phyloP scores from a whole-genome alignment of 2,329 filamentous ascomycete species.

The Thelonectria olida region DNA sequence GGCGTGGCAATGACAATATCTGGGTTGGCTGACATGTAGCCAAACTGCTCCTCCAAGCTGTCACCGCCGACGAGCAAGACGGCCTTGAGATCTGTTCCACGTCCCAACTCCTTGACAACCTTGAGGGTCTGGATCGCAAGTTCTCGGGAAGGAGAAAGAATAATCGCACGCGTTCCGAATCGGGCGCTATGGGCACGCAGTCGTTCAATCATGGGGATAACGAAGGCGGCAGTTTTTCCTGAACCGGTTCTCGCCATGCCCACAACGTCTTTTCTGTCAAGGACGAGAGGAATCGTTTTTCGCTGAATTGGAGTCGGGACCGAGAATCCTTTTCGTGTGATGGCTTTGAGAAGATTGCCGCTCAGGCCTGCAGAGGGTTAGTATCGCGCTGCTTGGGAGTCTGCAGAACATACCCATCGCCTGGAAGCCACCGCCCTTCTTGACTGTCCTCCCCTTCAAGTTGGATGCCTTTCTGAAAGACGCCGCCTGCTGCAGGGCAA shows the following conservation, averaged over 20 bases:
- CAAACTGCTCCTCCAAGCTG: constrained; percentile 94
- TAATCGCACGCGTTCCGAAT: constrained; percentile 85
- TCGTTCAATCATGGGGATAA: constrained; percentile 97
- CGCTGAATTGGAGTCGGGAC: constrained; percentile 97
- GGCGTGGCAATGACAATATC: constrained; percentile 98
- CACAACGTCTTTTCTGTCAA: constrained; percentile 94
- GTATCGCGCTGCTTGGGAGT: background rate
- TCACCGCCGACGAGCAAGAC: constrained; percentile 94
- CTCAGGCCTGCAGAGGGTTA: constrained; percentile 70
- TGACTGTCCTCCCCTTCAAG: constrained; percentile 83
- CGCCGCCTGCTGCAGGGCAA: constrained; percentile 85
- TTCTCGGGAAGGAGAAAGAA: constrained; percentile 93
- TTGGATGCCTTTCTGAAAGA: constrained; percentile 88
- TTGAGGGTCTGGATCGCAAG: constrained; percentile 94
- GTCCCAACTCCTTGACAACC: constrained; percentile 93
- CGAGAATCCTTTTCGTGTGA: constrained; percentile 91
- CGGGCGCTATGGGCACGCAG: constrained; percentile 87
- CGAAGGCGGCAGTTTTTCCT: constrained; percentile 97
- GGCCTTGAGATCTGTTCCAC: constrained; percentile 90
- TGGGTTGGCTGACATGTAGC: constrained; percentile 90
- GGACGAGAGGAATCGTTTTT: constrained; percentile 91
- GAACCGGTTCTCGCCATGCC: constrained; percentile 99
- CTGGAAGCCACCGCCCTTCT: constrained; percentile 97
- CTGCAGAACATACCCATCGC: constrained; percentile 74
- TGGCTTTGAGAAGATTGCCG: constrained; percentile 85